phyloP scores from a whole-genome alignment of 225 moss, liverwort and hornwort genomes.

The Sphagnum contortum region DNA sequence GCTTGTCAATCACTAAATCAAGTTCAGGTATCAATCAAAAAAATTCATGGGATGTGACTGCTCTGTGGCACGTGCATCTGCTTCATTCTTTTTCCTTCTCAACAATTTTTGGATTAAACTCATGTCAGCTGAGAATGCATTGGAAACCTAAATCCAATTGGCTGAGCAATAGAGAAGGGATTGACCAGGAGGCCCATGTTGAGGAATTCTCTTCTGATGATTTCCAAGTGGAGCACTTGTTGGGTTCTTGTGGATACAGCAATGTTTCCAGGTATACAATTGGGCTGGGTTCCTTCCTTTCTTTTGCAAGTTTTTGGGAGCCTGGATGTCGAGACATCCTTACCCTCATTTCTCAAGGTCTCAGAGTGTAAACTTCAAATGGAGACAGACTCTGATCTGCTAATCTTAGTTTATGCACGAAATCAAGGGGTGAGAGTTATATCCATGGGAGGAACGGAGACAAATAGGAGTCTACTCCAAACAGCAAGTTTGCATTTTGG shows the following conservation, averaged over 20 bases:
- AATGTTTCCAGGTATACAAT: slow-evolving; percentile 62
- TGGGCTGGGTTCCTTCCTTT: slow-evolving; percentile 1
- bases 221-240: slow-evolving; percentile 62
- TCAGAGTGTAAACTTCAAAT: too few relatives aligned
- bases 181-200: slow-evolving; percentile 25
- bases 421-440: too few relatives aligned
- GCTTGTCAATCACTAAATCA: too few relatives aligned
- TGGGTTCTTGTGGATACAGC: slow-evolving; percentile 79
- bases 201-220: slow-evolving; percentile 80
- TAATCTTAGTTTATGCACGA: too few relatives aligned
- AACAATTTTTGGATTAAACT: slow-evolving; percentile 23
- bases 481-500: too few relatives aligned
- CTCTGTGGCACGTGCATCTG: not conserved
- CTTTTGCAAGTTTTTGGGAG: not conserved
- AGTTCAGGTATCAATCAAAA: too few relatives aligned
- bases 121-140: slow-evolving; percentile 8
- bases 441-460: too few relatives aligned
- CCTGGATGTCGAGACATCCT: not conserved
- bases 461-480: too few relatives aligned
- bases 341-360: too few relatives aligned
- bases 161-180: slow-evolving; percentile 1
- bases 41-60: too few relatives aligned
- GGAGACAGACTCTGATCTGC: too few relatives aligned
- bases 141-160: not conserved
- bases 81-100: slow-evolving; percentile 20